Conservation (phyloP, 2,329 filamentous ascomycete genomes). For the Diaporthe capsici region DNA sequence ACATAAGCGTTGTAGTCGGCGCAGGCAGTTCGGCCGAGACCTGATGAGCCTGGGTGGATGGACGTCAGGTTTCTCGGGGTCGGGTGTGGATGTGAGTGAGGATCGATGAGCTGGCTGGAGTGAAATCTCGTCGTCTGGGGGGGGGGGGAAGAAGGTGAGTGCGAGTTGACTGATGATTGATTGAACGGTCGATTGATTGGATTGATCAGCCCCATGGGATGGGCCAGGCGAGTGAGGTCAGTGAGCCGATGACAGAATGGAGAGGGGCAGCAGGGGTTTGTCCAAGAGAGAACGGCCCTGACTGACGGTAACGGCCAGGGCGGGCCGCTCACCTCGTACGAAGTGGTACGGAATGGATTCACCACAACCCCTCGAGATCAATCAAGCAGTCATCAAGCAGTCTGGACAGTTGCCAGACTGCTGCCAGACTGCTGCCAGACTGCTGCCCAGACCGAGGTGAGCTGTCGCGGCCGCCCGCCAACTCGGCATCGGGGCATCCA, state of each 20-base stretch:
- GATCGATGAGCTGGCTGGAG: not conserved
- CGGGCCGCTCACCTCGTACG: not conserved
- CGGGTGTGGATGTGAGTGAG: not conserved
- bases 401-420: not conserved
- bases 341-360: slow-evolving; percentile 8
- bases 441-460: slow-evolving; percentile 10
- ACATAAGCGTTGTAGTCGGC: not conserved
- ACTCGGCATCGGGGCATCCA: not conserved
- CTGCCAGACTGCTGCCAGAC: not conserved
- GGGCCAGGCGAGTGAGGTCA: slow-evolving; percentile 6
- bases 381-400: slow-evolving; percentile 1
- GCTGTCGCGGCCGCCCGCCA: not conserved
- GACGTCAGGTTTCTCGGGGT: not conserved
- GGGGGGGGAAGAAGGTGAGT: slow-evolving; percentile 14
- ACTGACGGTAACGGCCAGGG: not conserved
- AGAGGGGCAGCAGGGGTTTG: not conserved
- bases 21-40: not conserved
- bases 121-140: slow-evolving; percentile 23
- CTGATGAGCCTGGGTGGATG: not conserved
- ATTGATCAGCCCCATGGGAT: slow-evolving; percentile 2
- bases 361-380: slow-evolving; percentile 23
- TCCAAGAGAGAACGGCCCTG: not conserved
- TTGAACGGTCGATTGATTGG: slow-evolving; percentile 14
- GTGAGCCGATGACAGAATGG: slow-evolving; percentile 18
- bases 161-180: slow-evolving; percentile 15